Evolutionary conservation across 495 filamentous ascomycete genomes (phyloP).

Genomic region (Durotheca rogersii): DNA sequence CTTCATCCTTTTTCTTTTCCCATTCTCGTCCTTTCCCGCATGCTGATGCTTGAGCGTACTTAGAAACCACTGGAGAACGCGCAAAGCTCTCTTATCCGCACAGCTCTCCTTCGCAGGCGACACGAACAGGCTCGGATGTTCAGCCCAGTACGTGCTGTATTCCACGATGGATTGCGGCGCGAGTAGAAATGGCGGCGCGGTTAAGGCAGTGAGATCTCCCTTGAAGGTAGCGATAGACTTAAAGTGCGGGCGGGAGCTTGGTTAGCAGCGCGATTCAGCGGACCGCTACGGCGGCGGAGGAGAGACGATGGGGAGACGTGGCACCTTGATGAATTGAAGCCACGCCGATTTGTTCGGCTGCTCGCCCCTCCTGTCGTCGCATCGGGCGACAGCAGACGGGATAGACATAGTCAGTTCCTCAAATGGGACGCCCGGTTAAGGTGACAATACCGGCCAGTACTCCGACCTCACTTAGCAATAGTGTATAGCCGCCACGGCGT

Average conservation of each 20-base stretch:
- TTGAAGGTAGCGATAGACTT: slow-evolving; percentile 83
- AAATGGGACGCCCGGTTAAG: too few relatives aligned
- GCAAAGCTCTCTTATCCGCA: slow-evolving; percentile 70
- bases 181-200: slow-evolving; percentile 83
- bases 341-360: slow-evolving; percentile 30
- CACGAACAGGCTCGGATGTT: slow-evolving; percentile 76
- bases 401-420: slow-evolving; percentile 18
- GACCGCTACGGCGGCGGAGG: not conserved
- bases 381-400: too few relatives aligned
- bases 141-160: slow-evolving; percentile 84
- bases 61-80: slow-evolving; percentile 85
- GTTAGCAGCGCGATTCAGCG: slow-evolving; percentile 2
- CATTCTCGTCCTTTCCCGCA: slow-evolving; percentile 74
- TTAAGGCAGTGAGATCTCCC: slow-evolving; percentile 79
- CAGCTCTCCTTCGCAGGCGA: slow-evolving; percentile 70
- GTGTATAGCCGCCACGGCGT: too few relatives aligned
- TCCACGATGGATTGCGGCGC: slow-evolving; percentile 76
- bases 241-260: not conserved
- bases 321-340: slow-evolving; percentile 43
- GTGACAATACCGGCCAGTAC: too few relatives aligned
- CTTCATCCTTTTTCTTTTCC: slow-evolving; percentile 81
- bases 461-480: too few relatives aligned
- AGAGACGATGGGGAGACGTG: not conserved
- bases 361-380: slow-evolving; percentile 28
- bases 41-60: slow-evolving; percentile 82